Conservation (phyloP, 2,329 filamentous ascomycete species). For the Alternaria novae-zelandiae region DNA sequence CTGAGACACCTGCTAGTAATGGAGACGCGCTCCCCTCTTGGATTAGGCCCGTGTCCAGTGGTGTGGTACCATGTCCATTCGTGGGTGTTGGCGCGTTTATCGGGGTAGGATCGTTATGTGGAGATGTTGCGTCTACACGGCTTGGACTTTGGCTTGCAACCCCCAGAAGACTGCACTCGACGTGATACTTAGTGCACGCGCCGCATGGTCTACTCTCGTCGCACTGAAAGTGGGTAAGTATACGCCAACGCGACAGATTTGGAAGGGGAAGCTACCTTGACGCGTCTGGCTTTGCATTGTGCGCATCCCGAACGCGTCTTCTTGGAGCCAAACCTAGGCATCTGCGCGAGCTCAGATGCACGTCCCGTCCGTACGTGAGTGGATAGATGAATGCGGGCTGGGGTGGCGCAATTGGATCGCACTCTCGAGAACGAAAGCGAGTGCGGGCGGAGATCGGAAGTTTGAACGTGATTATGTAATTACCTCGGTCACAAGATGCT, state of each 20-base stretch:
- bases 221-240: slow-evolving; percentile 27
- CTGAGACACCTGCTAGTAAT: not conserved
- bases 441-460: not conserved
- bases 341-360: not conserved
- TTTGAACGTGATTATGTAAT: not conserved
- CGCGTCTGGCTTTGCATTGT: slow-evolving; percentile 36
- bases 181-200: slow-evolving; percentile 35
- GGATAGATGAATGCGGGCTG: not conserved
- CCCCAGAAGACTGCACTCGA: slow-evolving; percentile 36
- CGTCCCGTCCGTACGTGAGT: not conserved
- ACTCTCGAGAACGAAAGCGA: slow-evolving; percentile 3
- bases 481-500: not conserved
- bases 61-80: slow-evolving; percentile 5
- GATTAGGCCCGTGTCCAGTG: not conserved
- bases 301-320: slow-evolving; percentile 29
- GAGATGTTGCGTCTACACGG: not conserved
- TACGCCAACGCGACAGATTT: not conserved
- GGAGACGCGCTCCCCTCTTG: not conserved
- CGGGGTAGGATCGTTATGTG: not conserved
- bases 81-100: not conserved
- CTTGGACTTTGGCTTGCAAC: not conserved
- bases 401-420: not conserved
- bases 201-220: slow-evolving; percentile 38
- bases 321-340: slow-evolving; percentile 12
- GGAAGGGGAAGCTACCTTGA: slow-evolving; percentile 26